Evolutionary conservation across 106 monocot genomes (phyloP), one percentile per base, ranked within the genome.

Genomic region (Allium sativum): DNA sequence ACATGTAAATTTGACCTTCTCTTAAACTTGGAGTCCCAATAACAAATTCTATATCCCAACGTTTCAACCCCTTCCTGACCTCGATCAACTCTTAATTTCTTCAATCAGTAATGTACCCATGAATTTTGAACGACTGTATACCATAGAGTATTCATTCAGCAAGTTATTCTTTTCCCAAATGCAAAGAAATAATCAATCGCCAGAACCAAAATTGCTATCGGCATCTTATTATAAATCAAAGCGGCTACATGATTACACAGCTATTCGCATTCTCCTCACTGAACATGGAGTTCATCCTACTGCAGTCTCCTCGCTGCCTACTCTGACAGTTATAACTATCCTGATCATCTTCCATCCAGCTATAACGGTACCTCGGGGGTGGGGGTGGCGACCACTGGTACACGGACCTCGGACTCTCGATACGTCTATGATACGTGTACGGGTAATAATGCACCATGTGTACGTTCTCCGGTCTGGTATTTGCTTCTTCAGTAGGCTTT

Each of bases 231-330:
- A 31, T 31, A 31, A 31, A 31, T 31, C 31, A 31, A 31, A 31
- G 31, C 31, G 5, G 31, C 56, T 70, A 85, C 31, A 61, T 46
- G 61, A 84, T 84, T 3, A 50, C 56, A 54, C 90, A 90, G 21
- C 79, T 79, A 72, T 82, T 85, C 18, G 90, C 82, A 55, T 90
- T 90, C 72, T 90, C 90, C 67, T 90, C 90, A 48, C 82, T 82
- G 64, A 90, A 90, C 46, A 79, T 46, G 17, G 85, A 76, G 14
- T 64, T 65, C 41, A 77, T 74, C 18, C 64, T 79, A 54, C 31
- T 67, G 0, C 73, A 70, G 65, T 70, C 76, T 58, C 47, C 74
- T 16, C 59, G 51, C 3, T 58, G 64, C 1, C 62, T 40, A 40
- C 40, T 55, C 17, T 20, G 73, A 31, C 31, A 0, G 45, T 55